phyloP scores from a whole-genome alignment of 768 basidiomycete species.

The Rhizopogon vinicolor region DNA sequence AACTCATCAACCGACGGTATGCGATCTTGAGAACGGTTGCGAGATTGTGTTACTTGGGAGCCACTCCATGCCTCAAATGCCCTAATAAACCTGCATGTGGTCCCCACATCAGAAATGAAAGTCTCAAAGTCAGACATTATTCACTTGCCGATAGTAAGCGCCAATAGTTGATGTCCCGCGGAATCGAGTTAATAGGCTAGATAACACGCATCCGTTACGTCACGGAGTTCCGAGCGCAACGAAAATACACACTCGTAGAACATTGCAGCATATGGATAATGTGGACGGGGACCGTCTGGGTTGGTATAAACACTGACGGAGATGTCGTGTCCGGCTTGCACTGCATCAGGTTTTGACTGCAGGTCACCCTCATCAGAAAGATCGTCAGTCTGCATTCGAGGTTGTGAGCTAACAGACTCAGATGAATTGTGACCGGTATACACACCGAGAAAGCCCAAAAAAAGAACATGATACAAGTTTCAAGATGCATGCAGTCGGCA shows the following conservation, averaged over 20 bases:
- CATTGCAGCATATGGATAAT: slow-evolving; percentile 35
- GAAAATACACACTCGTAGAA: slow-evolving; percentile 29
- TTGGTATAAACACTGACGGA: slow-evolving; percentile 25
- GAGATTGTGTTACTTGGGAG: slow-evolving; percentile 31
- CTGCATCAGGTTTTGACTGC: slow-evolving; percentile 29
- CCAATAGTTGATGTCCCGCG: slow-evolving; percentile 32
- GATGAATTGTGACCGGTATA: background rate
- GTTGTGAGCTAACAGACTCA: slow-evolving; percentile 1
- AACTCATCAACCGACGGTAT: slow-evolving; percentile 35
- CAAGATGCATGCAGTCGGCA: slow-evolving; percentile 29
- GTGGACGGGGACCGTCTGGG: slow-evolving; percentile 23
- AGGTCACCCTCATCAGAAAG: slow-evolving; percentile 32
- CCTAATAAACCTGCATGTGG: slow-evolving; percentile 23
- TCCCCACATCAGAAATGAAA: background rate
- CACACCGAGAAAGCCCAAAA: slow-evolving; percentile 35
- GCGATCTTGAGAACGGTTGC: slow-evolving; percentile 29
- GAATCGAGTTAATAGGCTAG: slow-evolving; percentile 29
- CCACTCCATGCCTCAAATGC: slow-evolving; percentile 32
- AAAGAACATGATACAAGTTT: slow-evolving; percentile 33
- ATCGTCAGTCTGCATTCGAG: slow-evolving; percentile 27
- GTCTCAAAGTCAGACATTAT: background rate
- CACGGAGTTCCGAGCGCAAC: slow-evolving; percentile 1
- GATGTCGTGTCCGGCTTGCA: slow-evolving; percentile 28
- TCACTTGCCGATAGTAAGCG: slow-evolving; percentile 27
- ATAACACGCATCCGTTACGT: slow-evolving; percentile 5